phyloP scores from a whole-genome alignment of 768 basidiomycete genomes.

The Boletus patriciae region DNA sequence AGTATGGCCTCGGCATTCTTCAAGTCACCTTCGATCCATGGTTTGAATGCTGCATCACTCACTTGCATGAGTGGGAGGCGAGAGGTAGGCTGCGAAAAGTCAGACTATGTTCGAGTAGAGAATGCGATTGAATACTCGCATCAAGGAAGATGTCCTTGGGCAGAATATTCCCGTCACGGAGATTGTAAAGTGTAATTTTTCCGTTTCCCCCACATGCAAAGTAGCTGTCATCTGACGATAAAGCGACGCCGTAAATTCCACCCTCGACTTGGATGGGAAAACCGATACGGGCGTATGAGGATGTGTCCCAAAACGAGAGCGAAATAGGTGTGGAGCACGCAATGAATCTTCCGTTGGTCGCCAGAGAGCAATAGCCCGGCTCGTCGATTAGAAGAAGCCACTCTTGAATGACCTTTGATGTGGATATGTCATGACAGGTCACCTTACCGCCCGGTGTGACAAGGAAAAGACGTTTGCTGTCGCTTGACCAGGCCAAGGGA shows the following conservation, averaged over 20 bases:
- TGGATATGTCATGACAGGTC: not conserved
- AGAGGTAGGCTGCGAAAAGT: not conserved
- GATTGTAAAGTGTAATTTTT: not conserved
- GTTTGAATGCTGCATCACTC: not conserved
- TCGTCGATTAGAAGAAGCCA: not conserved
- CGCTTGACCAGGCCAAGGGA: not conserved
- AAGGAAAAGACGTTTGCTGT: not conserved
- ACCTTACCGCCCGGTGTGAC: not conserved
- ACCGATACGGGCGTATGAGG: not conserved
- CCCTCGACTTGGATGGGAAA: not conserved
- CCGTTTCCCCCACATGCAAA: not conserved
- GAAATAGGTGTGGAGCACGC: not conserved
- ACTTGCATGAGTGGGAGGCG: not conserved
- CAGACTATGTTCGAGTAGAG: not conserved
- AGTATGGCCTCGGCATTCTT: not conserved
- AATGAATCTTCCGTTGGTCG: not conserved
- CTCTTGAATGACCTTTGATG: not conserved
- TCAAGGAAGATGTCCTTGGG: not conserved
- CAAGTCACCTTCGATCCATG: not conserved
- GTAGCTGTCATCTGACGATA: not conserved
- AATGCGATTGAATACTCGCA: not conserved
- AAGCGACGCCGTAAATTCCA: not conserved
- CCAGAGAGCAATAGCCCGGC: not conserved
- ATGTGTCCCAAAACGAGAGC: not conserved
- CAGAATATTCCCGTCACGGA: not conserved